phyloP scores from a whole-genome alignment of 2,329 filamentous ascomycete species.

The Arthrobotrys musiformis region DNA sequence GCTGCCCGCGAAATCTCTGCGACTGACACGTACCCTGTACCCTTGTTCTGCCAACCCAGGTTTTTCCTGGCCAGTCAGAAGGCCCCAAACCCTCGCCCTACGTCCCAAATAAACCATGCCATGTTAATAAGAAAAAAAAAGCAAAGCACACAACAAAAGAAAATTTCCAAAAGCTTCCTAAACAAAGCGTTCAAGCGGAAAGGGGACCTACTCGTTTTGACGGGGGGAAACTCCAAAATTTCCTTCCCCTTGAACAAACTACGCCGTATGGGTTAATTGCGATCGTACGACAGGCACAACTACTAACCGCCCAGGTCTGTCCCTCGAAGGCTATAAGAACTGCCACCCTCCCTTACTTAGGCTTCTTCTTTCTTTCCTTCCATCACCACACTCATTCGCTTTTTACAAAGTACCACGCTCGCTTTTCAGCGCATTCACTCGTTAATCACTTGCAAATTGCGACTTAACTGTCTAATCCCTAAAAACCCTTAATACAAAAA shows the following conservation, averaged over 20 bases:
- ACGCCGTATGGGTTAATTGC: conserved; percentile 23
- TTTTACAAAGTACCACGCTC: conserved; percentile 56
- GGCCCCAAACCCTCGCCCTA: conserved; percentile 47
- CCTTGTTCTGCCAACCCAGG: conserved; percentile 6
- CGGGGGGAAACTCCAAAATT: conserved; percentile 43
- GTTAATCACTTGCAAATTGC: conserved; percentile 55
- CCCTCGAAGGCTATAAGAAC: conserved; percentile 54
- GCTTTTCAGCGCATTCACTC: conserved; percentile 56
- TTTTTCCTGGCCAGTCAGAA: conserved; percentile 30
- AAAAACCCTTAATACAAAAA: conserved; percentile 42
- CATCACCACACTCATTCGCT: conserved; percentile 55
- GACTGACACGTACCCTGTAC: conserved; percentile 55
- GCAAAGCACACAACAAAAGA: no score
- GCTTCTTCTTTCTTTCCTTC: conserved; percentile 45
- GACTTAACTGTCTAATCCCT: conserved; percentile 45
- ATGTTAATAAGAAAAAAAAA: conserved; percentile 29
- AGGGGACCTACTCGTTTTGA: conserved; percentile 56
- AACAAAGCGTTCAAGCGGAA: conserved; percentile 44
- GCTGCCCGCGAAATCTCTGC: conserved; percentile 50
- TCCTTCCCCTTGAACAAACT: conserved; percentile 20
- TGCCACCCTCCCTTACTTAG: conserved; percentile 53
- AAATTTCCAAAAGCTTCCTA: background rate
- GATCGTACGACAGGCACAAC: conserved; percentile 51
- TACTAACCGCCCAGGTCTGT: conserved; percentile 30
- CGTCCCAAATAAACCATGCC: conserved; percentile 49